Evolutionary conservation across 768 basidiomycete genomes (phyloP), one percentile per base, ranked within the genome.

Genomic region (Boletus coccyginus): DNA sequence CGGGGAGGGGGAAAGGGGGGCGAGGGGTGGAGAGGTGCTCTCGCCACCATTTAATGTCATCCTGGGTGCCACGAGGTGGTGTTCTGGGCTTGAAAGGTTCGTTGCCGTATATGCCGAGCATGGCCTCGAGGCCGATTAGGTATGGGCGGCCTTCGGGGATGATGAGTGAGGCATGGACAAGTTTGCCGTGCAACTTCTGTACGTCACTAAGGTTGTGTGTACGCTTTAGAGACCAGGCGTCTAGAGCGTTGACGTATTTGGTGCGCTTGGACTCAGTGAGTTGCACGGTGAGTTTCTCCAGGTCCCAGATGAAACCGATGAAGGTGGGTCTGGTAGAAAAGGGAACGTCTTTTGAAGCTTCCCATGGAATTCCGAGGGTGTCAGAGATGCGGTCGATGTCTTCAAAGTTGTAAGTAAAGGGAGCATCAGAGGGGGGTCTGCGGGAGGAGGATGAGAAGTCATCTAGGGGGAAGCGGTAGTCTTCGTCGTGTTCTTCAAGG

Each of bases 301-400:
- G 19, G n/a, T 53, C 7, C 44, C 44, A 53, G 3, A 4, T 21
- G 5, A 53, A 8, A 0, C 52, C n/a, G 6, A 53, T 29, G 13
- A 53, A 53, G 12, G 52, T 53, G n/a, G 44, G 35, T 0, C 31
- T 27, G 3, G 17, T 1, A 14, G 36, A 54, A 46, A 75, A 77
- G 0, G 60, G 63, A 3, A 60, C 52, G 24, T 69, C 65, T 53
- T 78, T 77, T 3, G 56, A 52, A 0, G 31, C 0, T 19, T 72
- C 64, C 74, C 74, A 75, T 0, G 68, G 61, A 11, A 70, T 68
- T 1, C 74, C 73, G 13, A 77, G 66, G 2, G 38, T 14, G 0
- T 44, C 14, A 0, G 75, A 76, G 0, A 78, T 29, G 0, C 3
- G 8, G 42, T 80, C 67, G 21, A 81, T 76, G 55, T 80, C 76